Evolutionary conservation across 306 rosid species (phyloP), one percentile per base, ranked within the genome.

Genomic region (Vicia sativa): DNA sequence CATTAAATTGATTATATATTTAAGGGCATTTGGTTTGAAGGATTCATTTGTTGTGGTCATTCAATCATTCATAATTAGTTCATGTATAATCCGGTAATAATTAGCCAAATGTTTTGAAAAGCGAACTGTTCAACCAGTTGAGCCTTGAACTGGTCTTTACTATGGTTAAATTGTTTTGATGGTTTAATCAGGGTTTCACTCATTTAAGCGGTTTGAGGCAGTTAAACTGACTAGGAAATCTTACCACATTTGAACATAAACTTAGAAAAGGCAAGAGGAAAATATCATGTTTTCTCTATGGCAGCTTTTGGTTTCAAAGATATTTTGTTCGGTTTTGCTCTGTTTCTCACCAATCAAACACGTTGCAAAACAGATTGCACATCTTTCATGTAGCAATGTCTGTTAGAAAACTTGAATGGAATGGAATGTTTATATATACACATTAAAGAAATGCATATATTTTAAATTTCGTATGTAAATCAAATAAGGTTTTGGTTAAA

Each of bases 1-100:
- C 18, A 9, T 46, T 73, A 19, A 39, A 41, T 74, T 67, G 25
- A 44, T 63, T 73, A 19, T 69, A 49, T 65, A 6, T 74, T 75
- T 53, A 65, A 73, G 34, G 73, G 45, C 76, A 25, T 71, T 80
- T 80, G 71, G 83, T 56, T 55, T 82, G 55, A 65, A 71, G 73
- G 77, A 49, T 45, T 73, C 67, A 19, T 67, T 34, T 60, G 48
- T 45, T 21, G 61, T 42, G 55, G 62, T 71, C 52, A 45, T 45
- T 14, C 19, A 5, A 45, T 45, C 9, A 7, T 14, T 6, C 19
- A 14, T 19, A 12, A 14, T 42, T 42, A 4, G 7, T 42, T 12
- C 46, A 42, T 12, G 15, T 42, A 42, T 12, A 12, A 42, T 42
- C 15, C 15, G 12, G 15, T 12, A 41, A 42, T 42, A 42, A 42